Base-by-base conservation (phyloP, 352 stramenopile species). In the Pythium grandisporangium region DNA sequence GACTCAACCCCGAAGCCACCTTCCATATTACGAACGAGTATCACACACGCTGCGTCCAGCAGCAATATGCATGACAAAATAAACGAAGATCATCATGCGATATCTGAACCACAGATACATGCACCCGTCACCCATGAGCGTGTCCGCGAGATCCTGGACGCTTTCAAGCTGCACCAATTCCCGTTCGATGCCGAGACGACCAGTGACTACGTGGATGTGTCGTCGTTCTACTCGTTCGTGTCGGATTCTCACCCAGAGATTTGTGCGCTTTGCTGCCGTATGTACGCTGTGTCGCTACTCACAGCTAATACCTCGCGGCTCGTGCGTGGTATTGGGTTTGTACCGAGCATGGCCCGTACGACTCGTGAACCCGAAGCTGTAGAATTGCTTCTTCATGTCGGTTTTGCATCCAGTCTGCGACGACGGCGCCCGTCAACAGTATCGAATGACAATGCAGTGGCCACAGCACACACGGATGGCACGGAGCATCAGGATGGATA, bases 201-300 rank as follows among this genome's bases (percentile, higher is more conserved):
- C 17, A 76, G 57, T 46, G 75, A 84, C 43, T 88, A 91, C 48
- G 55, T 69, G 1, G 75, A 92, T 40, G 72, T 88, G 30, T 84
- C 71, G 30, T 88, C 75, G 6, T 92, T 92, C 48, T 92, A 92
- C 52, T 86, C 75, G 42, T 86, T 87, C 36, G 63, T 92, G 6
- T 83, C 78, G 6, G 73, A 88, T 39, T 85, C 78, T 6, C 65
- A 88, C 30, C 73, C 73, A 2, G 73, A 92, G 48, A 78, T 92
- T 13, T 87, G 73, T 17, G 75, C 75, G 25, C 58, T 92, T 4
- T 89, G 78, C 38, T 92, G 75, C 29, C 69, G 78, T 4, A 42
- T 92, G 22, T 89, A 86, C 49, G 73, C 73, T 5, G 56, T 89
- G 23, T 67, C 71, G 13, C 42, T 92, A 41, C 49, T 73, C 16